A percentile compares a stretch with the other conserved stretches of the same genome.
These are phyloP conservation scores for Sporothrix curviconia DNA, from an alignment of 2,329 filamentous ascomycete species.

Conservation along the genomic window DNA sequence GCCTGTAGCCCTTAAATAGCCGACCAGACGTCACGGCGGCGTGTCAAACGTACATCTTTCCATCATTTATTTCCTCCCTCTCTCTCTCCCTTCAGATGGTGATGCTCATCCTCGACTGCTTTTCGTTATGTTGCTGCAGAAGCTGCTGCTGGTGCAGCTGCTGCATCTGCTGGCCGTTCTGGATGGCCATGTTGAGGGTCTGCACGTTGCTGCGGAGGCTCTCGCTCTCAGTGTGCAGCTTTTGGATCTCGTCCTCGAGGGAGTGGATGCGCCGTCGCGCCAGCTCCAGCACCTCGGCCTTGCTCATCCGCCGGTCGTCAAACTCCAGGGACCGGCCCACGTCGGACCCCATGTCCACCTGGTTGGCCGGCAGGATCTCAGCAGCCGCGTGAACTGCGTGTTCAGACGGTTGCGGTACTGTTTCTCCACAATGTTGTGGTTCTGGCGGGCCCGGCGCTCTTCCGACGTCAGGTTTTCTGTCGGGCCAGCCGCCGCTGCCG, in stretches of 20 bases:
- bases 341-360: constrained; percentile 3
- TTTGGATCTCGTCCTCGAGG: constrained; percentile 33
- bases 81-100: too few relatives aligned
- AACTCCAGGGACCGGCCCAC: constrained; percentile 17
- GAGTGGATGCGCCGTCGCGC: constrained; percentile 36
- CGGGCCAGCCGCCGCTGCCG: background rate
- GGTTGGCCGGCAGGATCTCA: constrained; percentile 32
- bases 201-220: constrained; percentile 15
- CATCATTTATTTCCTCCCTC: too few relatives aligned
- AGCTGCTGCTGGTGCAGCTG: background rate
- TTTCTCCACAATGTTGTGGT: constrained; percentile 43
- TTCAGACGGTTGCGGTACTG: constrained; percentile 44
- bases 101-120: background rate
- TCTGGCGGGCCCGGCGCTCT: constrained; percentile 21
- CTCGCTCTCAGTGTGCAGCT: constrained; percentile 21
- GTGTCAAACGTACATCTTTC: too few relatives aligned
- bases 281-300: constrained; percentile 41
- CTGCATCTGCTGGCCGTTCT: constrained; percentile 8
- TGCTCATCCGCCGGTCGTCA: constrained; percentile 32
- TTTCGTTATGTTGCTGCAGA: background rate
- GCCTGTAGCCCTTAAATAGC: too few relatives aligned
- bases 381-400: constrained; percentile 38
- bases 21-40: too few relatives aligned
- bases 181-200: constrained; percentile 12
- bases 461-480: constrained; percentile 15